Evolutionary conservation across 768 basidiomycete genomes (phyloP), one percentile per base, ranked within the genome.

Genomic region (Pleurotus eryngii): DNA sequence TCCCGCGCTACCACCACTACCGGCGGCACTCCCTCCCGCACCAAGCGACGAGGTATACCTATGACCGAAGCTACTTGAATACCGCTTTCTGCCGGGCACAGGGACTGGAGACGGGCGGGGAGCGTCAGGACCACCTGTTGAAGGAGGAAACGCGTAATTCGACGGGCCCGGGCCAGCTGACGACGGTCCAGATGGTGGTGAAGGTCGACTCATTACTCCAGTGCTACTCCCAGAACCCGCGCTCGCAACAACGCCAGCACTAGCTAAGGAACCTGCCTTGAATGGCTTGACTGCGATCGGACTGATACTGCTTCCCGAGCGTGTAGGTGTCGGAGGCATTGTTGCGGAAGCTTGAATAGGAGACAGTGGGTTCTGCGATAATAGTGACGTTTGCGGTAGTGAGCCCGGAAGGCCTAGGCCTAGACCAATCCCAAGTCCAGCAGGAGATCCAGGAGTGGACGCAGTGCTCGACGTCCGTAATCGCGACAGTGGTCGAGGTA

Each of bases 11-110:
- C 60, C 67, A 49, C 67, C 65, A 57, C n/a, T 22, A 17, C 42
- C 30, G 30, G 64, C 64, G 4, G 62, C 63, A 55, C 65, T 67
- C 3, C 64, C 72, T 6, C 77, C 72, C 1, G 75, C 67, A 55
- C 73, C 68, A 3, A 68, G 69, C 27, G 64, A 64, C 5, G 77
- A 71, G 12, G 74, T 66, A 66, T 89, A 89, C 45, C 90, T 79
- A 67, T 91, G 84, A 8, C 86, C 84, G 66, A 92, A 92, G 59
- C 84, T 88, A 61, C 87, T 89, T 46, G 86, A 88, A 72, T 90
- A 92, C 5, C 88, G 75, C 68, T 87, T 88, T 39, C 84, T 74
- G 26, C 64, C 55, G 9, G 71, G 72, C 54, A 63, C 11, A 63
- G 60, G 5, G 7, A 54, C 30, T 50, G 40, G 51, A 5, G 46